These are phyloP conservation scores for Glycine soja DNA, from an alignment of 306 rosid species.

Conservation along the genomic window DNA sequence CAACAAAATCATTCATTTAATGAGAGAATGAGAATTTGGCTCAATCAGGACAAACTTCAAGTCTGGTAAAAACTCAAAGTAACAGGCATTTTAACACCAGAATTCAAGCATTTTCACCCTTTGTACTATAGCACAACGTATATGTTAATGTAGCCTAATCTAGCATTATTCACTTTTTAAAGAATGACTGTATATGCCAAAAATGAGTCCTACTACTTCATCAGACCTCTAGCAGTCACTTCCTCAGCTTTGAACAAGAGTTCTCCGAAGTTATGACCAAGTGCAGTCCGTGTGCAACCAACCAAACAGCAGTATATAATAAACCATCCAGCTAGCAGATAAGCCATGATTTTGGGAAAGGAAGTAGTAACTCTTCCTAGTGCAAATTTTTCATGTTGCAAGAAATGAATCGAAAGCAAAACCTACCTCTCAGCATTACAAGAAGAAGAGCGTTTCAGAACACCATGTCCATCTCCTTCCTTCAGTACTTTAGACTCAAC, in stretches of 20 bases:
- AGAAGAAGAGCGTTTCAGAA: constrained; percentile 84
- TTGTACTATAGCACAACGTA: constrained; percentile 12
- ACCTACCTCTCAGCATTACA: constrained; percentile 82
- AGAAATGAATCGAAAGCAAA: constrained; percentile 40
- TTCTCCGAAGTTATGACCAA: not conserved
- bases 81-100: constrained; percentile 9
- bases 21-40: not conserved
- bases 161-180: constrained; percentile 7
- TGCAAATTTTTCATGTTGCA: constrained; percentile 30
- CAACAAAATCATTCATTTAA: constrained; percentile 9
- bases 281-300: constrained; percentile 14
- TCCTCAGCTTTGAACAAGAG: constrained; percentile 22
- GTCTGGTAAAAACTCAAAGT: not conserved
- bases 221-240: constrained; percentile 29
- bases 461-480: constrained; percentile 56
- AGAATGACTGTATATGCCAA: constrained; percentile 35
- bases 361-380: constrained; percentile 23
- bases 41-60: constrained; percentile 30
- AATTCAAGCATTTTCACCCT: constrained; percentile 31
- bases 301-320: constrained; percentile 23
- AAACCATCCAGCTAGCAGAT: constrained; percentile 9
- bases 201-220: constrained; percentile 17
- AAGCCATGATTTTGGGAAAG: constrained; percentile 29
- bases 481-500: constrained; percentile 70
- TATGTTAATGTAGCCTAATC: constrained; percentile 2